Conservation (phyloP, 208 protist genomes). For the Phytomonas serpens region DNA sequence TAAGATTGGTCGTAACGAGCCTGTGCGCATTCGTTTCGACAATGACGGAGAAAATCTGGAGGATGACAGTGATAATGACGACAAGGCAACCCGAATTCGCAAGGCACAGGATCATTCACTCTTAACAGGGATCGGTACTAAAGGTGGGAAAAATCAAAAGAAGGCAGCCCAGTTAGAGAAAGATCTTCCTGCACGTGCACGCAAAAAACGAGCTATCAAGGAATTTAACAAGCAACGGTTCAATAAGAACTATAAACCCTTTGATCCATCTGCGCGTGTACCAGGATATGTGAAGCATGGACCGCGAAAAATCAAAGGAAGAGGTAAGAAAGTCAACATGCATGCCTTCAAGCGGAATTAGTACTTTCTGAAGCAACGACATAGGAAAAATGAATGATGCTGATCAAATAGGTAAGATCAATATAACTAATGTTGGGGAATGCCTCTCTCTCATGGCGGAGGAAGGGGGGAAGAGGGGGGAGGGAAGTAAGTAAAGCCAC, state of each 20-base stretch:
- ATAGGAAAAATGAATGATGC: slow-evolving; percentile 1
- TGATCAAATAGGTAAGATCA: neutral
- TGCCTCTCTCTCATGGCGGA: neutral
- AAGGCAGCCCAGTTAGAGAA: slow-evolving; percentile 15
- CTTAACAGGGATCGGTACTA: slow-evolving; percentile 42
- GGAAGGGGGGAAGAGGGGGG: too few relatives aligned
- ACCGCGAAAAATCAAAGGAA: slow-evolving; percentile 66
- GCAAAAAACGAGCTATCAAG: slow-evolving; percentile 55
- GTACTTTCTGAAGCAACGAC: neutral
- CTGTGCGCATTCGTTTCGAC: slow-evolving; percentile 72
- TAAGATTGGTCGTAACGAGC: slow-evolving; percentile 48
- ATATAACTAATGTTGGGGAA: neutral
- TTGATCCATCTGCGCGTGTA: slow-evolving; percentile 66
- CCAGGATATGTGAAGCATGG: slow-evolving; percentile 75
- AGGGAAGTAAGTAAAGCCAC: neutral
- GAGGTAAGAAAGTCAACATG: slow-evolving; percentile 79
- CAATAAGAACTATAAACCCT: slow-evolving; percentile 80
- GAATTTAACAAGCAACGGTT: slow-evolving; percentile 64
- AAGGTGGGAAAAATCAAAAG: slow-evolving; percentile 10
- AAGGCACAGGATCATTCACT: slow-evolving; percentile 55
- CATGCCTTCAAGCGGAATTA: neutral
- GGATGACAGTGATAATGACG: slow-evolving; percentile 34
- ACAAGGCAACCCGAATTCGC: slow-evolving; percentile 16
- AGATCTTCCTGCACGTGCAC: slow-evolving; percentile 49
- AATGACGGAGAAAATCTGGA: slow-evolving; percentile 29